These are phyloP conservation scores for Darksidea phi DNA, from an alignment of 495 filamentous ascomycete genomes.

Conservation along the genomic window DNA sequence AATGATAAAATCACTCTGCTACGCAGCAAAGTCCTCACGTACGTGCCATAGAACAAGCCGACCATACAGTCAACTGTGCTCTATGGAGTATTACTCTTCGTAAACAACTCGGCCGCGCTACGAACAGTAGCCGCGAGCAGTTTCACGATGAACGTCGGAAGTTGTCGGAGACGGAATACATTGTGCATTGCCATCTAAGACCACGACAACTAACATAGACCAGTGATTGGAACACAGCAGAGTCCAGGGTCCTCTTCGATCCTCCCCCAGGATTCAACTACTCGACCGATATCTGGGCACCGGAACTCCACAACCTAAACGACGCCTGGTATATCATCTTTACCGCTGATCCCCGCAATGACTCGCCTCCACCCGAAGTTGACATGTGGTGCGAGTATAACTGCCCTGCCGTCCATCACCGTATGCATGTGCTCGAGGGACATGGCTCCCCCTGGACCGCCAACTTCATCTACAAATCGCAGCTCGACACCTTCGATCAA, in stretches of 20 bases:
- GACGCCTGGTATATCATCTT: slow-evolving; percentile 54
- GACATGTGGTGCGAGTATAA: slow-evolving; percentile 40
- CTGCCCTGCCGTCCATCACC: slow-evolving; percentile 50
- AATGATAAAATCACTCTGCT: slow-evolving; percentile 38
- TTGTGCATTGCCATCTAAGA: no score
- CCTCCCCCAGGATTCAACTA: slow-evolving; percentile 44
- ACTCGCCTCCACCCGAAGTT: slow-evolving; percentile 45
- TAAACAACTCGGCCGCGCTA: no score
- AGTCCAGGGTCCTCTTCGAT: slow-evolving; percentile 44
- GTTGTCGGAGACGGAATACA: no score
- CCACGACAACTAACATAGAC: neutral
- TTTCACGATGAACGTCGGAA: no score
- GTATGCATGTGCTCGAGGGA: slow-evolving; percentile 52
- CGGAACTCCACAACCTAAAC: slow-evolving; percentile 50
- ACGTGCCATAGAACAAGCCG: no score
- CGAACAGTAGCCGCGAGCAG: no score
- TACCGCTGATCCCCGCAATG: slow-evolving; percentile 49
- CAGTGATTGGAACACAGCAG: slow-evolving; percentile 49
- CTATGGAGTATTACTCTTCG: no score
- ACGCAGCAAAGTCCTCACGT: slow-evolving; percentile 36
- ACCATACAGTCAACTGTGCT: no score
- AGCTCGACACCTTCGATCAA: slow-evolving; percentile 52
- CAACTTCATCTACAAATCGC: slow-evolving; percentile 45
- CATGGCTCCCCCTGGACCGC: slow-evolving; percentile 48
- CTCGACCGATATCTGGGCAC: slow-evolving; percentile 52